phyloP scores from a whole-genome alignment of 2,329 filamentous ascomycete species.

The Teratosphaeria nubilosa region DNA sequence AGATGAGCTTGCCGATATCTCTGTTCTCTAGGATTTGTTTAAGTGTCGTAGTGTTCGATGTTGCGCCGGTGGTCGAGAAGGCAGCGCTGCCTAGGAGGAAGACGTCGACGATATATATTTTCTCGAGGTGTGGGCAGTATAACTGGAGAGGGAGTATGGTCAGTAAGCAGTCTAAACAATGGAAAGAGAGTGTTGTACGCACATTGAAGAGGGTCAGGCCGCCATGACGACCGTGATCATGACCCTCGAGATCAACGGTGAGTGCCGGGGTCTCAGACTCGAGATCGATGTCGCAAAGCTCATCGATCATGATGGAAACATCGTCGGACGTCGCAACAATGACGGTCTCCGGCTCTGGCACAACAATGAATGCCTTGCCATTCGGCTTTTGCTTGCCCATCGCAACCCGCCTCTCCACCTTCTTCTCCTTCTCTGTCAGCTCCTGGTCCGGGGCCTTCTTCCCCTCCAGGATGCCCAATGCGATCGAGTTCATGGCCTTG shows the following conservation, averaged over 20 bases:
- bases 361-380: background rate
- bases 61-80: background rate
- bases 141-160: background rate
- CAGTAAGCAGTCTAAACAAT: too few species aligned
- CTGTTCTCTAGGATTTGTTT: background rate
- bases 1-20: background rate
- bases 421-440: background rate
- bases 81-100: background rate
- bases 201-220: background rate
- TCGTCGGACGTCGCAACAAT: background rate
- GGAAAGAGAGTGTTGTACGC: background rate
- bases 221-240: background rate
- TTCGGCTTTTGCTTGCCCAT: background rate
- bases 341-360: background rate
- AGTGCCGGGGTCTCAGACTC: background rate
- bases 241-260: background rate
- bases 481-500: too few species aligned
- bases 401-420: background rate
- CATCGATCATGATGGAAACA: background rate
- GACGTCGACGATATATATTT: background rate
- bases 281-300: background rate
- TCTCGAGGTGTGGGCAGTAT: background rate
- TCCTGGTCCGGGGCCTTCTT: too few species aligned
- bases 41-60: background rate
- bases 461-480: too few species aligned